Percentiles rank a stretch among this genome's conserved stretches.
These are phyloP conservation scores for Trypanosomatidae sp. DNA, from an alignment of 208 protist species.

Conservation along the genomic window DNA sequence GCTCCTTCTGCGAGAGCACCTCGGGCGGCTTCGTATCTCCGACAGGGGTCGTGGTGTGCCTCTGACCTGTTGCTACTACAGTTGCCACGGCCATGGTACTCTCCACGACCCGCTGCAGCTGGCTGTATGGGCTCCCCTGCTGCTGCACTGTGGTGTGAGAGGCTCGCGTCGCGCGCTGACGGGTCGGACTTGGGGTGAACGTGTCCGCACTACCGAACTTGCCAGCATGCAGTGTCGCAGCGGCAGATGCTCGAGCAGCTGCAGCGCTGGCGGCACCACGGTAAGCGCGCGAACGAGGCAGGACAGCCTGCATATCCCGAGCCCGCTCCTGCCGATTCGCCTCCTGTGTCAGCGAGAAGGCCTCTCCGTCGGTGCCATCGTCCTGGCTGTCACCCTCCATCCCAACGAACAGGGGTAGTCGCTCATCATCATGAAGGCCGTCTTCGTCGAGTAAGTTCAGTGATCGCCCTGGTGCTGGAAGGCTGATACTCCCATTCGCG, in stretches of 20 bases:
- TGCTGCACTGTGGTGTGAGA: conserved; percentile 1
- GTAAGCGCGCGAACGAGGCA: conserved; percentile 12
- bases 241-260: neutral
- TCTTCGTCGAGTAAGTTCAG: conserved; percentile 35
- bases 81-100: neutral
- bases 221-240: neutral
- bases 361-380: neutral
- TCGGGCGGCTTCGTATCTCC: neutral
- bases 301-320: conserved; percentile 12
- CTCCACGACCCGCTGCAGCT: conserved; percentile 29
- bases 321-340: conserved; percentile 25
- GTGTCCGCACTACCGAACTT: neutral
- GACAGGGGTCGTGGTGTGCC: neutral
- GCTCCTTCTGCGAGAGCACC: conserved; percentile 24
- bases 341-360: conserved; percentile 37
- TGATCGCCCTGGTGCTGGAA: conserved; percentile 15
- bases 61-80: neutral
- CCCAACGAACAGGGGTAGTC: conserved; percentile 17
- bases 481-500: conserved; percentile 14
- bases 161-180: neutral
- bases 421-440: conserved; percentile 28
- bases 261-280: conserved; percentile 1
- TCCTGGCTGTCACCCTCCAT: neutral
- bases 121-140: conserved; percentile 27
- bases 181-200: conserved; percentile 4